Percentiles rank a stretch among this genome's conserved stretches.
phyloP scores from a whole-genome alignment of 257 asterid genomes.

The Rhazya stricta region DNA sequence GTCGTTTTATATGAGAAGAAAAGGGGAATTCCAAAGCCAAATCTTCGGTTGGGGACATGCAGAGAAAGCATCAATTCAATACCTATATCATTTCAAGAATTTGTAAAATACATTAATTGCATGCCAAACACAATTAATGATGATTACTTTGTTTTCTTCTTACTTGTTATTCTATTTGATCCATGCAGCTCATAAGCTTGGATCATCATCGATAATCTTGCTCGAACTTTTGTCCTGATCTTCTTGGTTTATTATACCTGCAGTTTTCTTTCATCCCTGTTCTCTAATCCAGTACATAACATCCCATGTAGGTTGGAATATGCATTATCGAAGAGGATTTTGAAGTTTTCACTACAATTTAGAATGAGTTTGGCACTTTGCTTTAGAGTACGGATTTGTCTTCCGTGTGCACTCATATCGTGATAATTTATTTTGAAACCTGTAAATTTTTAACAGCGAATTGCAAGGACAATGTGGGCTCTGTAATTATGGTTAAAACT shows the following conservation, averaged over 20 bases:
- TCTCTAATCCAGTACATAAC: too few species aligned
- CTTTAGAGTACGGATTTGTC: too few species aligned
- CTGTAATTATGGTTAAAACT: slow-evolving; percentile 22
- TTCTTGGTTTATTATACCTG: background rate
- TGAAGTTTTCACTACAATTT: too few species aligned
- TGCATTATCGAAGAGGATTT: too few species aligned
- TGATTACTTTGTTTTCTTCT: slow-evolving; percentile 2
- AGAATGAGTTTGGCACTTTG: too few species aligned
- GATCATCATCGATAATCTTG: background rate
- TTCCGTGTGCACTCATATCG: too few species aligned
- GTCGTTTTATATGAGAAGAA: background rate
- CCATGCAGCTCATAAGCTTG: background rate
- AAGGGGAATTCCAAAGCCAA: background rate
- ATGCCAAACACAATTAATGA: slow-evolving; percentile 4
- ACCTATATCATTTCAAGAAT: background rate
- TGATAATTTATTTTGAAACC: too few species aligned
- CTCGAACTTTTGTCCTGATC: background rate
- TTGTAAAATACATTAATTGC: background rate
- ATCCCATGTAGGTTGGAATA: too few species aligned
- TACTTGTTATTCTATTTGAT: background rate
- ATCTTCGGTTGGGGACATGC: background rate
- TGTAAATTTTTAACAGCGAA: too few species aligned
- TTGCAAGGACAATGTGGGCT: slow-evolving; percentile 5
- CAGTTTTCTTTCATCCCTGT: background rate
- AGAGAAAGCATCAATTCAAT: background rate